A percentile compares a stretch with the other conserved stretches of the same genome.
Conservation (phyloP, 2,329 filamentous ascomycete genomes). For the Paraconiothyrium sp. region DNA sequence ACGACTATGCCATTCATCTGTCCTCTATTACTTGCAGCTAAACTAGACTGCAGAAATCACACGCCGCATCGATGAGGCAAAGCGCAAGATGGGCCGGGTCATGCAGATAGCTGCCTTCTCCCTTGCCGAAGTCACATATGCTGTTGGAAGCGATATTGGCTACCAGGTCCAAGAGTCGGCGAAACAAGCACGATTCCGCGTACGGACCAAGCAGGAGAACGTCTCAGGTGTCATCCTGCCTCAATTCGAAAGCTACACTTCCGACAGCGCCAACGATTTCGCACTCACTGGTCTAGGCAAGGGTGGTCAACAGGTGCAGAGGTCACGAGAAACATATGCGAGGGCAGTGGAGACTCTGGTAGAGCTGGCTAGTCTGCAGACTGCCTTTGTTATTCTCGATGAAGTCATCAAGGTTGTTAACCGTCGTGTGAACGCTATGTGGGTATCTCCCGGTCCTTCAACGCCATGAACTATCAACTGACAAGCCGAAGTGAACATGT, state of each 20-base stretch:
- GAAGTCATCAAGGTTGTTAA: conserved; percentile 99
- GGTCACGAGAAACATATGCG: conserved; percentile 94
- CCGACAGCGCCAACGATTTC: conserved; percentile 94
- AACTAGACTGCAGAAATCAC: conserved; percentile 75
- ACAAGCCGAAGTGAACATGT: conserved; percentile 75
- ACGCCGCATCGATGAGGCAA: conserved; percentile 95
- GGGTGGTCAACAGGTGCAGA: conserved; percentile 95
- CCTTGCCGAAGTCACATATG: conserved; percentile 95
- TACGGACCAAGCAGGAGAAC: conserved; percentile 97
- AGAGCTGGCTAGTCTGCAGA: conserved; percentile 94
- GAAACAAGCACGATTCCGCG: conserved; percentile 88
- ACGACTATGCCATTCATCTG: conserved; percentile 41
- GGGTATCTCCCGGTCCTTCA: conserved; percentile 48
- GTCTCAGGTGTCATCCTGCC: conserved; percentile 96
- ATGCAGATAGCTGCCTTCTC: conserved; percentile 99
- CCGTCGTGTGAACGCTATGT: conserved; percentile 96
- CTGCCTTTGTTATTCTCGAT: conserved; percentile 96
- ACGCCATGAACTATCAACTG: conserved; percentile 22
- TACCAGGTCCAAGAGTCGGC: conserved; percentile 98
- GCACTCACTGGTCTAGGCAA: conserved; percentile 94
- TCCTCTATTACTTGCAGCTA: conserved; percentile 29
- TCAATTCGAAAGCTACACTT: conserved; percentile 88
- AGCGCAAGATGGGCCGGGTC: conserved; percentile 98
- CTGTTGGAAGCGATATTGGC: conserved; percentile 89
- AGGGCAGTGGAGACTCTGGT: conserved; percentile 95